Conservation (phyloP, 2,329 filamentous ascomycete species). For the Aspergillus ochraceoroseus region DNA sequence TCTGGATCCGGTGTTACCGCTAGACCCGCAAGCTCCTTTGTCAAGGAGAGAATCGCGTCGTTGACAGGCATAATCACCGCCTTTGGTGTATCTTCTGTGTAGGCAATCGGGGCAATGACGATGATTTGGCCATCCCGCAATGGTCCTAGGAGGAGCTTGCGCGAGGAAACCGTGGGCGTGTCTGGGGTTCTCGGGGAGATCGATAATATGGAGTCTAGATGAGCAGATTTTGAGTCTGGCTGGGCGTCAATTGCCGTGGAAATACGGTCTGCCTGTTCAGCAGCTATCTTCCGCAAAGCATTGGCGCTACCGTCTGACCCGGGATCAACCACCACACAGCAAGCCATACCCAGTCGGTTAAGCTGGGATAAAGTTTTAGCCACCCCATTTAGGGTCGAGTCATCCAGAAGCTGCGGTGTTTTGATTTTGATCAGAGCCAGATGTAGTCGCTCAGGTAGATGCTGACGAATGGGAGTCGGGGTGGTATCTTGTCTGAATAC, state of each 20-base stretch:
- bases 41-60: conserved; percentile 70
- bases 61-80: conserved; percentile 51
- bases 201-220: conserved; percentile 57
- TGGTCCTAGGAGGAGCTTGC: conserved; percentile 58
- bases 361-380: conserved; percentile 81
- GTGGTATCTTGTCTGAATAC: conserved; percentile 55
- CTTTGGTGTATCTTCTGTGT: conserved; percentile 49
- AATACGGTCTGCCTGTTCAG: conserved; percentile 66
- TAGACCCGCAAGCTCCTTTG: conserved; percentile 68
- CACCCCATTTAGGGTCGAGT: conserved; percentile 66
- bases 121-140: conserved; percentile 65
- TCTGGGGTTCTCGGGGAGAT: conserved; percentile 32
- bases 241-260: conserved; percentile 68
- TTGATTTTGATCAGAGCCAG: conserved; percentile 82
- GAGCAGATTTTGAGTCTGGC: conserved; percentile 62
- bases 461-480: conserved; percentile 37
- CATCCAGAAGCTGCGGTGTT: conserved; percentile 64
- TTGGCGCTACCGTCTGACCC: conserved; percentile 47
- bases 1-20: conserved; percentile 45
- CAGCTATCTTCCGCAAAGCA: conserved; percentile 45
- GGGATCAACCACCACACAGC: conserved; percentile 73
- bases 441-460: conserved; percentile 55
- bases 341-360: conserved; percentile 71
- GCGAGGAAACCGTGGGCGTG: conserved; percentile 37
- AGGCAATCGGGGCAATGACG: conserved; percentile 63